Base-by-base conservation (phyloP, 148 eudicot species). In the Nyssa sinensis region DNA sequence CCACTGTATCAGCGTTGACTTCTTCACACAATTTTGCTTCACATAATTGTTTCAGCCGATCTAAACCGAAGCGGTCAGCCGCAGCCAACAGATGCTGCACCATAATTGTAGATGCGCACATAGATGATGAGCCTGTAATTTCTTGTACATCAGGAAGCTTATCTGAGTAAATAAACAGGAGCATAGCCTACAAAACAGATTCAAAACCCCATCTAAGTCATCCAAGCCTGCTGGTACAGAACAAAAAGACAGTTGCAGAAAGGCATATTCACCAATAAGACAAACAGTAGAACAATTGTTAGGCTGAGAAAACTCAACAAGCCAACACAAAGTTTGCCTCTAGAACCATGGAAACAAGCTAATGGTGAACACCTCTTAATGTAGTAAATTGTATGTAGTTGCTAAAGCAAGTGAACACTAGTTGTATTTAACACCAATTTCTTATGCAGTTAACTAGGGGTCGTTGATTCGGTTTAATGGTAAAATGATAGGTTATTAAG, bases 61-160 rank as follows among this genome's bases (percentile, higher is more conserved):
- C 98, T 69, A 94, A 84, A 78, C 90, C 97, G 84, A 85, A 94
- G 32, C 94, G 91, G 76, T 94, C 98, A 66, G 98, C 97, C 64
- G 97, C 93, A 74, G 94, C 94, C 97, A 94, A 88, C 59, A 94
- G 76, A 84, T 94, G 94, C 81, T 94, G 98, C 84, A 91, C 81
- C 90, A 89, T 83, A 79, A 83, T 80, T 19, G 90, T 79, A 58
- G 83, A 80, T 30, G 87, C 74, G 78, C 83, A 78, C 12, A 80
- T 72, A 17, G 93, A 81, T 41, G 81, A 78, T 74, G 91, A 81
- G 51, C 87, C 93, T 80, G 73, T 74, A 75, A 90, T 83, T 70
- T 93, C 93, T 67, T 81, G 75, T 64, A 83, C 85, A 71, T 87
- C 84, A 57, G 97, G 94, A 83, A 94, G 86, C 70, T 69, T 60